phyloP scores from a whole-genome alignment of 148 eudicot genomes.

The Vaccinium myrtillus region DNA sequence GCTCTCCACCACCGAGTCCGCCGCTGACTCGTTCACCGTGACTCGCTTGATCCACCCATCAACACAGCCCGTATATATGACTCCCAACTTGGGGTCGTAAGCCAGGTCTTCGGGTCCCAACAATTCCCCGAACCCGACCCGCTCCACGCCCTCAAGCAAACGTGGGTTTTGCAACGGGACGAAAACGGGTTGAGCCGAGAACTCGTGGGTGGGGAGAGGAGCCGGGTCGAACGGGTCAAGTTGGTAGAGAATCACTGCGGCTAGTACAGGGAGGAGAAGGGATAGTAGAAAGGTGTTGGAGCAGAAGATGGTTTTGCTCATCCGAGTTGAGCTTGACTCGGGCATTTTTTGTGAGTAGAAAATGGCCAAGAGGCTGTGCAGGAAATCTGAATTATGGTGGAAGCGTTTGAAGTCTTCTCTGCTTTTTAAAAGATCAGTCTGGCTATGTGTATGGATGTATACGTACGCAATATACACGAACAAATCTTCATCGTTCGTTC shows the following conservation, averaged over 20 bases:
- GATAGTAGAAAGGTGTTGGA: conserved; percentile 17
- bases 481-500: no score
- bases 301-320: conserved; percentile 1
- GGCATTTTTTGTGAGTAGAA: neutral
- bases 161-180: conserved; percentile 28
- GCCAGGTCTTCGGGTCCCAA: conserved; percentile 63
- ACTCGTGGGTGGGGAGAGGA: conserved; percentile 38
- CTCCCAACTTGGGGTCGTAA: conserved; percentile 35
- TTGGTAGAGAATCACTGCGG: conserved; percentile 33
- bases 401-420: neutral
- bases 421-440: no score
- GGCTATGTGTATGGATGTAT: no score
- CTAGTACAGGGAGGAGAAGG: conserved; percentile 22
- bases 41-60: conserved; percentile 84
- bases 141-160: conserved; percentile 43
- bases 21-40: conserved; percentile 22
- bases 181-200: conserved; percentile 17
- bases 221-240: conserved; percentile 62
- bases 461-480: no score
- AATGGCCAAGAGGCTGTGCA: neutral
- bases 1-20: conserved; percentile 45
- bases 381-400: neutral
- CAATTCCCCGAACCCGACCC: conserved; percentile 41
- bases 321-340: neutral
- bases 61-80: conserved; percentile 51